Evolutionary conservation across 2,329 filamentous ascomycete genomes (phyloP), one percentile per base, ranked within the genome.

Genomic region (Pyricularia grisea): DNA sequence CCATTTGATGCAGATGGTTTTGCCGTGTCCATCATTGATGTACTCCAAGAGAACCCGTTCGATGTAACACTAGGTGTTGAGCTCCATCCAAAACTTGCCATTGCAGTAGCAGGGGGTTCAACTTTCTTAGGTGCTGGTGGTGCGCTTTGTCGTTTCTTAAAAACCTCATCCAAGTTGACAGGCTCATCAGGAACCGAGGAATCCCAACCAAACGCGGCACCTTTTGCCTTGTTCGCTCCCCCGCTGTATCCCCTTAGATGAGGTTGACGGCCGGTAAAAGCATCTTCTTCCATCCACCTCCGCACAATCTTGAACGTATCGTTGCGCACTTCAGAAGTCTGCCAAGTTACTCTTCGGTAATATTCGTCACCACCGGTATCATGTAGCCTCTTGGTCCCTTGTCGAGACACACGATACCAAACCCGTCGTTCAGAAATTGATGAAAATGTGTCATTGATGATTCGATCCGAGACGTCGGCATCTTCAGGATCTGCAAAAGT

Each of bases 201-300:
- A 71, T 88, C 85, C 88, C 88, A 90, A 33, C 87, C 86, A 75
- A 90, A 90, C 72, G 85, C 81, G 42, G 81, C 82, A 69, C 81
- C 82, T 6, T 80, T 81, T 58, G 82, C 83, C 23, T 81, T 79
- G 23, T 76, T 76, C 1, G 77, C 78, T 0, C 74, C 74, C 20
- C 80, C 77, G 65, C 79, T 77, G 0, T 80, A 73, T 4, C 50
- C 65, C 28, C 81, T 55, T 17, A 50, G 42, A n/a, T n/a, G 85
- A 76, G 0, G 79, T 66, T 83, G 82, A 1, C 86, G 85, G 27
- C 36, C 66, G 2, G 84, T 80, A 31, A 87, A 84, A 0, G 85
- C 85, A 72, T 88, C 87, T 72, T 90, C 85, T 72, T 89, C 86
- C 82, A 90, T 88, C 88, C 88, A 91, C 30, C 86, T 82, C 30